phyloP scores from a whole-genome alignment of 2,329 filamentous ascomycete genomes.

The Cadophora sp. region DNA sequence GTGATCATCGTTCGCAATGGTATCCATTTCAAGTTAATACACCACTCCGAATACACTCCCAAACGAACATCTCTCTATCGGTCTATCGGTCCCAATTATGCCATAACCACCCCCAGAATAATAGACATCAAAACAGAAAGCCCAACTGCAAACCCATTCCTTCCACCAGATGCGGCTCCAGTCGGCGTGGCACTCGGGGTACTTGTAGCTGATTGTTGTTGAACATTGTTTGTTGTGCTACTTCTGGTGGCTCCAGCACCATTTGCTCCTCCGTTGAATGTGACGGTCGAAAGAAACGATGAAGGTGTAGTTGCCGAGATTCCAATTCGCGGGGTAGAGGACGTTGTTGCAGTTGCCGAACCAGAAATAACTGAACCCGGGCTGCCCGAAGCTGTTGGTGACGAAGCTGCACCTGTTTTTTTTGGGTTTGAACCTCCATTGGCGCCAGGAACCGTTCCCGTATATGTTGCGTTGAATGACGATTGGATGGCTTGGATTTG shows the following conservation, averaged over 20 bases:
- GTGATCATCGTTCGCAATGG: not conserved
- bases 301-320: not conserved
- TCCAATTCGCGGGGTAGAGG: not conserved
- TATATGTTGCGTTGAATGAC: conserved; percentile 26
- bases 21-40: not conserved
- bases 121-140: not conserved
- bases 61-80: too few relatives aligned
- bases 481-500: not conserved
- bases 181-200: conserved; percentile 1
- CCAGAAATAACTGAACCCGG: not conserved
- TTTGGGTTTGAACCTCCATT: not conserved
- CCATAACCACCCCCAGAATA: not conserved
- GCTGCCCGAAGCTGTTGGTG: not conserved
- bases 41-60: too few relatives aligned
- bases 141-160: not conserved
- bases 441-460: conserved; percentile 15
- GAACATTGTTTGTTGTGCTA: not conserved
- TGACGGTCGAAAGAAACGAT: not conserved
- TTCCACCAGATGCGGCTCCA: not conserved
- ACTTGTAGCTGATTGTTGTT: not conserved
- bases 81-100: not conserved
- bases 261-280: conserved; percentile 13
- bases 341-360: not conserved
- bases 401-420: not conserved
- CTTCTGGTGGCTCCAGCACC: conserved; percentile 2